Base-by-base conservation (phyloP, 371 early-diverging fungal genomes). In the Zopfochytrium polystomum region DNA sequence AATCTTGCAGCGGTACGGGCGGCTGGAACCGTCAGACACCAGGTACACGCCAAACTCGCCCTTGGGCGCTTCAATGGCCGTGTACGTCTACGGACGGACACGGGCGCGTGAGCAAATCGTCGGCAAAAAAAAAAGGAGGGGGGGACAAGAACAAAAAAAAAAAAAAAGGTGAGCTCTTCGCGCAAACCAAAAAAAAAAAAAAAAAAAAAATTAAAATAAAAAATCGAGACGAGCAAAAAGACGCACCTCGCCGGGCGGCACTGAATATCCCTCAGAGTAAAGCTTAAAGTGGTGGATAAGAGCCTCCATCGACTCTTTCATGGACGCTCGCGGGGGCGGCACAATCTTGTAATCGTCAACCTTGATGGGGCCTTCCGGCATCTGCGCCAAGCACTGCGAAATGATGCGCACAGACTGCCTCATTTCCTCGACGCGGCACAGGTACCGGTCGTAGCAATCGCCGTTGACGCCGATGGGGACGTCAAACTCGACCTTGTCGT, bases 281-380 rank as follows among this genome's bases (percentile, higher is more conserved):
- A 96, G 81, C 82, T 97, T 97, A 74, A 97, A 97, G 82, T 97
- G 98, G 71, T 95, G 95, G 63, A 98, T 96, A 61, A 98, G 80
- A 20, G 94, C 93, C 74, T 96, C 96, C 98, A 98, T 98, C 77
- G 87, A 86, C 76, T 93, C 90, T 86, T 98, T 98, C 98, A 98
- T 98, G 71, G 83, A 80, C 38, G 87, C 87, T 63, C 98, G 87
- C 32, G 90, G 87, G 47, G 98, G 98, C 53, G 98, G 95, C n/a
- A 89, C 80, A 60, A 96, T 89, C 87, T 98, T 98, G 87, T 87
- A 83, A 75, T 98, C 96, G 56, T 98, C 96, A n/a, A 95, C 89
- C 79, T 90, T 90, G 70, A 93, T 82, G 33, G 90, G 87, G 31
- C 98, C 98, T 43, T 87, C 82, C 38, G 98, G 98, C 88, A 98